Base-by-base conservation (phyloP, 768 basidiomycete species). In the Suillus alpinus region DNA sequence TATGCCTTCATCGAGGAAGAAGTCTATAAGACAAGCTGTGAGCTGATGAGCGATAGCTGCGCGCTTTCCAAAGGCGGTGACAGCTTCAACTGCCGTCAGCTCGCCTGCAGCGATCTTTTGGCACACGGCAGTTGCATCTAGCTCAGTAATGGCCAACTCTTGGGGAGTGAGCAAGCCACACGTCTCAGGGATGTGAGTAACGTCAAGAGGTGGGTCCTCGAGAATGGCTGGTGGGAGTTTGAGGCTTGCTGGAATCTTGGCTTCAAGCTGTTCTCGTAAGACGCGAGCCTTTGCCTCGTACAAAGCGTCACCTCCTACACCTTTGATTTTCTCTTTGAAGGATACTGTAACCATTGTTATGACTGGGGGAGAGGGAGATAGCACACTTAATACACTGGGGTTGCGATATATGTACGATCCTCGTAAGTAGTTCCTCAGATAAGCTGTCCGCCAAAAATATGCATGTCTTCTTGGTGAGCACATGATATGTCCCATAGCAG, bases 21-120 rank as follows among this genome's bases (percentile, higher is more conserved):
- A 74, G 60, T 80, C 79, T 39, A 75, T 75, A 13, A 81, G 58
- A 60, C 77, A 81, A 46, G 66, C 64, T 4, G 70, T 65, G 32
- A 83, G 64, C 59, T 82, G 82, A 44, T 85, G 82, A 5, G 82
- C 83, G 59, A 85, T 76, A 20, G 78, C 76, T 10, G 83, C 82
- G 16, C 84, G 72, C 68, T 82, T 82, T 56, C 68, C 76, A 60
- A 79, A 82, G 2, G 82, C 81, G 14, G 66, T 69, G 4, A 75
- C 72, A 20, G 78, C 78, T 14, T 75, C 72, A 7, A 81, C 78
- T 1, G 79, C 75, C 0, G 76, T 72, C 39, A 74, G 67, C 50
- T 71, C 50, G 14, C 72, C 70, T 6, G 59, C 62, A 9, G 70
- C 69, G 49, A 79, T 72, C 7, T 64, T 61, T 46, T 65, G 50